Base-by-base conservation (phyloP, 192 early-diverging fungal species). In the Coemansia sp. region DNA sequence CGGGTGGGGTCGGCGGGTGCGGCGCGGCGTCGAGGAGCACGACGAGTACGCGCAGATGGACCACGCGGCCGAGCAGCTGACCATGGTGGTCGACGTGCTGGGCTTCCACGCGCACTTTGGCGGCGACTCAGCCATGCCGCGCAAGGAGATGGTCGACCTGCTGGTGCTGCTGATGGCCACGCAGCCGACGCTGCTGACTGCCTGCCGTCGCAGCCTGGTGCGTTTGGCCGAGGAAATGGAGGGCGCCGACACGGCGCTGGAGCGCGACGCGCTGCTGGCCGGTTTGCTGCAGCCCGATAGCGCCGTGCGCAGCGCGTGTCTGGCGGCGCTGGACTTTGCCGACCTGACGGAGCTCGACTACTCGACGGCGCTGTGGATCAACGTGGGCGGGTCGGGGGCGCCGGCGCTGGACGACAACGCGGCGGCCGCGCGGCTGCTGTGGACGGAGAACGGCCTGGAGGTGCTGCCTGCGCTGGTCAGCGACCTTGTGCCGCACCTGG, bases 1-100 rank as follows among this genome's bases (percentile, higher is more conserved):
- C 60, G 89, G 87, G 8, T 83, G 88, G 71, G 85, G 78, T 19
- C 72, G 63, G 42, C 44, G 50, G 11, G 54, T 59, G 24, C 51
- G 58, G 43, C 51, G 52, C n/a, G 67, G 53, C 18, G 57, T 58
- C 44, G 70, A 73, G 44, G 65, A 68, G 55, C 63, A 73, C 42
- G 72, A 70, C 61, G 78, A 80, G 56, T 80, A 80, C 18, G 78
- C 78, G 22, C 67, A 63, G 45, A 48, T 69, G 53, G 69, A 80
- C 55, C 61, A 56, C 34, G 61, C 71, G 2, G 60, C 71, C 17
- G 89, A 89, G 54, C 89, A 91, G 63, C 80, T 91, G 45, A 73
- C 78, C 27, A 83, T 89, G 67, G 80, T 81, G 12, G 76, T 85
- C 9, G 86, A 86, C 42, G 68, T 89, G 19, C 66, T 91, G 24